Conservation (phyloP, 2,329 filamentous ascomycete species). For the Aspergillus floridensis region DNA sequence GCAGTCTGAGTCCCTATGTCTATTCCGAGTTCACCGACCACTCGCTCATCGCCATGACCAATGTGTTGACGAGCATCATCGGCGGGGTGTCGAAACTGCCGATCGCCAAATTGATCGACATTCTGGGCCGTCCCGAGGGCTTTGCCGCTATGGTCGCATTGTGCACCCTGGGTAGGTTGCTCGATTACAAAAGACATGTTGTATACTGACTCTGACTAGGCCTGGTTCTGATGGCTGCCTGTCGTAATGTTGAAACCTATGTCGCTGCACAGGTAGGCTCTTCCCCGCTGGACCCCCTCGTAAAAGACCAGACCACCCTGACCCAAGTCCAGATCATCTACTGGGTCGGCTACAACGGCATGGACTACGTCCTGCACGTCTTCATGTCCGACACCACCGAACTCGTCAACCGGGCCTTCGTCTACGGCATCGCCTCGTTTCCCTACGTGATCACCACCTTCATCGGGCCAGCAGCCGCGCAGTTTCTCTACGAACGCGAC, state of each 20-base stretch:
- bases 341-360: slow-evolving; percentile 54
- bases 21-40: slow-evolving; percentile 10
- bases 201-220: slow-evolving; percentile 24
- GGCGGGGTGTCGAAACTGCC: slow-evolving; percentile 58
- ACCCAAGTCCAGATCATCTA: slow-evolving; percentile 35
- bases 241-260: slow-evolving; percentile 59
- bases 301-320: background rate
- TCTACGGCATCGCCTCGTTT: slow-evolving; percentile 57
- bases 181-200: background rate
- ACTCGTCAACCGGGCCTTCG: slow-evolving; percentile 59
- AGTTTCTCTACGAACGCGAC: slow-evolving; percentile 50
- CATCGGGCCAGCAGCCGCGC: slow-evolving; percentile 51
- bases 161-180: background rate
- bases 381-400: slow-evolving; percentile 63
- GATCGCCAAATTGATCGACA: slow-evolving; percentile 60
- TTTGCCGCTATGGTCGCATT: slow-evolving; percentile 29
- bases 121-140: slow-evolving; percentile 61
- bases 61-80: slow-evolving; percentile 56
- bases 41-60: slow-evolving; percentile 24
- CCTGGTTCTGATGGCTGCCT: slow-evolving; percentile 62
- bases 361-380: slow-evolving; percentile 56
- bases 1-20: slow-evolving; percentile 10
- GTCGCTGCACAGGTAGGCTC: slow-evolving; percentile 56
- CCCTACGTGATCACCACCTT: slow-evolving; percentile 59
- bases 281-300: background rate